These are phyloP conservation scores for Chamaecrista fasciculata DNA, from an alignment of 306 rosid genomes.

Conservation along the genomic window DNA sequence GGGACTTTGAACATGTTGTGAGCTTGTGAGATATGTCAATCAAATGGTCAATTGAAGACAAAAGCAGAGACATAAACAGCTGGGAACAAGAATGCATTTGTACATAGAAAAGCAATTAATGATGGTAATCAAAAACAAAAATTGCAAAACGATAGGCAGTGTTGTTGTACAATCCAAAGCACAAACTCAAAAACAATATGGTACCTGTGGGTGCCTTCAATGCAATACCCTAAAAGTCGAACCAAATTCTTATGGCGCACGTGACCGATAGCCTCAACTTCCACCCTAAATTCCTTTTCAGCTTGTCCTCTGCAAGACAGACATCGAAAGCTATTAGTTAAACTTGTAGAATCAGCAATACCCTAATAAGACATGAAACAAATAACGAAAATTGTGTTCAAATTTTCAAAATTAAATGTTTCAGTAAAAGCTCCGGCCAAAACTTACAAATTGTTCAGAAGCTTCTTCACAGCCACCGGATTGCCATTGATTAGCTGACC, in stretches of 20 bases:
- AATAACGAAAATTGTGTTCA: neutral
- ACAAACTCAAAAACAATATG: neutral
- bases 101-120: neutral
- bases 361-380: neutral
- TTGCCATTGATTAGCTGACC: constrained; percentile 71
- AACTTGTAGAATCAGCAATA: neutral
- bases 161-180: neutral
- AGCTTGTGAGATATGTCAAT: neutral
- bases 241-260: constrained; percentile 88
- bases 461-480: constrained; percentile 82
- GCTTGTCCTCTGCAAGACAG: constrained; percentile 72
- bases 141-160: neutral
- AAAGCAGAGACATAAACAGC: constrained; percentile 6
- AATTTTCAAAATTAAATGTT: neutral
- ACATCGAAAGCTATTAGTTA: constrained; percentile 4
- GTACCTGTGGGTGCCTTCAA: constrained; percentile 87
- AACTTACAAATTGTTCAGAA: constrained; percentile 74
- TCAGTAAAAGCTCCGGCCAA: neutral
- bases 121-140: neutral
- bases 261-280: constrained; percentile 90
- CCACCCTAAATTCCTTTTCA: constrained; percentile 72
- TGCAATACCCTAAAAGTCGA: constrained; percentile 76
- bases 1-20: neutral
- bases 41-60: constrained; percentile 1
- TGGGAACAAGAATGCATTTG: neutral